phyloP scores from a whole-genome alignment of 192 early-diverging fungal genomes.

The Phlyctochytrium planicorne region DNA sequence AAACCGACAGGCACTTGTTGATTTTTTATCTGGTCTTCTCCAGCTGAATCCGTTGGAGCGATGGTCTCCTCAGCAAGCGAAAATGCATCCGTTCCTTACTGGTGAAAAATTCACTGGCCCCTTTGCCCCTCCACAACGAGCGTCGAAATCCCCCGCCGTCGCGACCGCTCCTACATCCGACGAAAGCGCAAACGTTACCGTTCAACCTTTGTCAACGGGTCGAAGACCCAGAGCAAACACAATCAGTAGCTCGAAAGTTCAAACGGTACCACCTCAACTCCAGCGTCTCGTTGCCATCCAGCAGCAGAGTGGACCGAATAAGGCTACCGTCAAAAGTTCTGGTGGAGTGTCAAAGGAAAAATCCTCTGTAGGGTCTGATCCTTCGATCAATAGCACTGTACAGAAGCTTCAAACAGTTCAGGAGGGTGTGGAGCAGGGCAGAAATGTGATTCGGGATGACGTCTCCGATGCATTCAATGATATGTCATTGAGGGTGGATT shows the following conservation, averaged over 20 bases:
- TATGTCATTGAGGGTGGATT: constrained; percentile 1
- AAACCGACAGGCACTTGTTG: constrained; percentile 76
- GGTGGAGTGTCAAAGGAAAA: not conserved
- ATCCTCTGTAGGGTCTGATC: not conserved
- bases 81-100: constrained; percentile 93
- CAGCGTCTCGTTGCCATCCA: constrained; percentile 49
- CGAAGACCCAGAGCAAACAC: constrained; percentile 50
- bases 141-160: constrained; percentile 16
- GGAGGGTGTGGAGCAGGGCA: no score
- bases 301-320: constrained; percentile 32
- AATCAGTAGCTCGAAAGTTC: constrained; percentile 44
- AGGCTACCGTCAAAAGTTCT: constrained; percentile 7
- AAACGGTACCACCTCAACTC: constrained; percentile 49
- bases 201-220: not conserved
- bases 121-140: constrained; percentile 52
- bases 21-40: constrained; percentile 90
- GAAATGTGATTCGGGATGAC: no score
- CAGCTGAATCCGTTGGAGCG: constrained; percentile 88
- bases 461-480: not conserved
- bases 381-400: no score
- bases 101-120: constrained; percentile 74
- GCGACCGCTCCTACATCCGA: not conserved
- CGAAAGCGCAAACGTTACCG: not conserved
- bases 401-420: no score
- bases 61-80: constrained; percentile 94